Base-by-base conservation (phyloP, 306 rosid genomes). In the Oxytropis ochrocephala region DNA sequence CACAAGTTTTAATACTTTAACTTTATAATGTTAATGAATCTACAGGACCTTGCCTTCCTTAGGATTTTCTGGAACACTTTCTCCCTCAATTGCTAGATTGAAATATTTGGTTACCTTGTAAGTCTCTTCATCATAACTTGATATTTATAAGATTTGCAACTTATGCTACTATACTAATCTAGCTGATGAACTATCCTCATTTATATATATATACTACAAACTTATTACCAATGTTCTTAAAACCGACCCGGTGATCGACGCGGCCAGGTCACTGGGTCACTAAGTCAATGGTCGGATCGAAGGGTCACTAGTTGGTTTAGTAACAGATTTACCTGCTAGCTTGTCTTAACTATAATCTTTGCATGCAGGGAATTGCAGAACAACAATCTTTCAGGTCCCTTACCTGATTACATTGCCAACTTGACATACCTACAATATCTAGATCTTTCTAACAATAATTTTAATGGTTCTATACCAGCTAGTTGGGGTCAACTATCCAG, bases 21-120 rank as follows among this genome's bases (percentile, higher is more conserved):
- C 70, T 64, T 85, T 71, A 32, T 19, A 36, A 33, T 73, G 35
- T 36, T 17, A 47, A 64, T 65, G 41, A 24, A 62, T 75, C 71
- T 82, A 75, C 94, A 94, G 98, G 92, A 78, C 89, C 75, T 58
- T 94, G 79, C 84, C 77, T 65, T 90, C 97, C 5, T 62, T 67
- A 55, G 97, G 96, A 84, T 79, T 87, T 79, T 67, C 94, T 30
- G 98, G 98, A 81, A 85, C 85, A 13, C 86, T 90, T 47, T 86
- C 97, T 67, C 92, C 86, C 32, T 87, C 96, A 14, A 85, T 94
- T 81, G 67, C 86, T 32, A 88, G 79, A 61, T 80, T 94, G 78
- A 84, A 90, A 66, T 85, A 42, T 79, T 78, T 94, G 87, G 82
- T 84, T 76, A 83, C 64, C 91, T 69, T 94, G 98, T 94, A 84